Evolutionary conservation across 2,329 filamentous ascomycete genomes (phyloP).

Genomic region (Aspergillus sp.): DNA sequence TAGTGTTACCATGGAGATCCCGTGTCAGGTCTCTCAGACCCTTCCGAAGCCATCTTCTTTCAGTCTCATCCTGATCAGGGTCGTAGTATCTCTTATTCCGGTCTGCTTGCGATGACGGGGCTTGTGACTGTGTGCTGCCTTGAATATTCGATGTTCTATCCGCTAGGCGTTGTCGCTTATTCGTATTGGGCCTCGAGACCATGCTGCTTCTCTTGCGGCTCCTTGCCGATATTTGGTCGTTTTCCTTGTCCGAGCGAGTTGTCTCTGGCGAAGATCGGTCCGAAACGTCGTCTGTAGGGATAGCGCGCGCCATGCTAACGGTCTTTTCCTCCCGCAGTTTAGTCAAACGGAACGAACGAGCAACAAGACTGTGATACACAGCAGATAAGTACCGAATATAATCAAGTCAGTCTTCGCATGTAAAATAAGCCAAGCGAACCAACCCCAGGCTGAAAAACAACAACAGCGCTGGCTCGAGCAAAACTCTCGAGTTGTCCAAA

Average conservation of each 20-base stretch:
- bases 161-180: slow-evolving; percentile 42
- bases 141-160: slow-evolving; percentile 25
- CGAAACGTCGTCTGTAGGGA: slow-evolving; percentile 9
- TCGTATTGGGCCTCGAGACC: slow-evolving; percentile 24
- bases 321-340: not conserved
- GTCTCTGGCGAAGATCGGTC: slow-evolving; percentile 23
- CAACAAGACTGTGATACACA: too few relatives aligned
- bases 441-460: not conserved
- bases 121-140: slow-evolving; percentile 17
- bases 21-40: slow-evolving; percentile 61
- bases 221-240: slow-evolving; percentile 22
- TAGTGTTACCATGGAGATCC: slow-evolving; percentile 49
- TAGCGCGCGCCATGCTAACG: slow-evolving; percentile 22
- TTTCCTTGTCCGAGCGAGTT: slow-evolving; percentile 47
- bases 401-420: too few relatives aligned
- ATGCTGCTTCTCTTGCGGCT: slow-evolving; percentile 42
- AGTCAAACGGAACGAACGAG: not conserved
- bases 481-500: not conserved
- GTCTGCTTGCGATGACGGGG: slow-evolving; percentile 21
- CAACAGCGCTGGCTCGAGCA: not conserved
- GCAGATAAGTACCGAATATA: too few relatives aligned
- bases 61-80: slow-evolving; percentile 70
- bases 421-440: not conserved
- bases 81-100: slow-evolving; percentile 58
- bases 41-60: slow-evolving; percentile 64